phyloP scores from a whole-genome alignment of 164 flowering plant species.

The Kingdonia uniflora region DNA sequence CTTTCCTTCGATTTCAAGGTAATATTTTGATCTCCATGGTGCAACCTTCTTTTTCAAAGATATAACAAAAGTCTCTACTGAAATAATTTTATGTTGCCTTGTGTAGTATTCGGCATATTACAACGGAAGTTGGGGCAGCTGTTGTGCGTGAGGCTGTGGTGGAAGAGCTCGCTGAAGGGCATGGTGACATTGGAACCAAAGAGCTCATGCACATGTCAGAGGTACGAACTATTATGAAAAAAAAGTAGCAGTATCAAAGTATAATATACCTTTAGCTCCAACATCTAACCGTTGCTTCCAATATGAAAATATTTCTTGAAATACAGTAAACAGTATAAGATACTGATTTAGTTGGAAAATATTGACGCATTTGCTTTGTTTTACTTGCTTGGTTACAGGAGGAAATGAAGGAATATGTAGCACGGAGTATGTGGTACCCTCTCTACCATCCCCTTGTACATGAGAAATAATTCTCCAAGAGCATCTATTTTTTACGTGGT shows the following conservation, averaged over 20 bases:
- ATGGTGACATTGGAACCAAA: constrained; percentile 58
- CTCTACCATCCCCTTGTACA: constrained; percentile 86
- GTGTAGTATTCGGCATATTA: constrained; percentile 77
- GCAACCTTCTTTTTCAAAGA: not conserved
- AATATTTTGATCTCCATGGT: constrained; percentile 3
- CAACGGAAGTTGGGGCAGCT: constrained; percentile 94
- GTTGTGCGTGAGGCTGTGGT: constrained; percentile 74
- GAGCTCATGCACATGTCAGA: constrained; percentile 81
- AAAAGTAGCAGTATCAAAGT: too few species aligned
- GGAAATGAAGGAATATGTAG: constrained; percentile 55
- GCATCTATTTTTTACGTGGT: too few species aligned
- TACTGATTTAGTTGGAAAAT: too few species aligned
- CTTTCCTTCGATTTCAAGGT: constrained; percentile 82
- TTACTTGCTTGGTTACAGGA: constrained; percentile 44
- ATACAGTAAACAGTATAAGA: too few species aligned
- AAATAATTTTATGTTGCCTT: not conserved
- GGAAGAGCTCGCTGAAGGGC: constrained; percentile 84
- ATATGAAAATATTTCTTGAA: not conserved
- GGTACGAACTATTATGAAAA: constrained; percentile 22
- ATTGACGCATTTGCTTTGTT: not conserved
- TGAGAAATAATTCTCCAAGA: constrained; percentile 15
- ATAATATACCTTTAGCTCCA: too few species aligned
- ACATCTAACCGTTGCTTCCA: too few species aligned
- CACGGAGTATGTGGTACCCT: constrained; percentile 86
- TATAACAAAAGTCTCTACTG: not conserved